Evolutionary conservation across 371 early-diverging fungal genomes (phyloP), one percentile per base, ranked within the genome.

Genomic region (Vairimorpha necatrix): DNA sequence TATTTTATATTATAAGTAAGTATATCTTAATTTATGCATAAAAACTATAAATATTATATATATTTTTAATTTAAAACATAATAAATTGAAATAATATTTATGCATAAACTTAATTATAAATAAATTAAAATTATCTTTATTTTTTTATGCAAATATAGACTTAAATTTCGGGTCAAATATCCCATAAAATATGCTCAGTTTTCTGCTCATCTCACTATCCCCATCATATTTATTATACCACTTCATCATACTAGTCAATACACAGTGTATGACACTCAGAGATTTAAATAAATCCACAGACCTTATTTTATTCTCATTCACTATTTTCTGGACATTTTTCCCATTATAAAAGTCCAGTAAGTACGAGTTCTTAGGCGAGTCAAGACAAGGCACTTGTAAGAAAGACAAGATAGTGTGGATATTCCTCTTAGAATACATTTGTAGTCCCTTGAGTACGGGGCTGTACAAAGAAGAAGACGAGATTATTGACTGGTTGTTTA

Each of bases 291-390:
- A 75, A 67, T 82, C 80, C 38, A 78, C 81, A 32, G 63, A 72
- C 42, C 77, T 71, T 33, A 83, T 68, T 3, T 68, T 54, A 39
- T 77, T 85, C 1, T 69, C 62, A n/a, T 67, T 72, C 13, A 66
- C 39, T 26, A 83, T 78, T 16, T 62, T 46, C n/a, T 53, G 36
- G 14, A 63, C 65, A 4, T 34, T 73, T 42, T 74, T 80, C 36
- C 79, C 75, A 7, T 9, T 34, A 72, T 78, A 85, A 69, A 82
- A 85, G 47, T 80, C 76, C 24, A 80, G 61, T 42, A 83, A 72
- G 68, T 85, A 85, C 3, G 75, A 72, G 67, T 81, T 85, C 67
- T 83, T 83, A 22, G 39, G 13, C 18, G 22, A 56, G 30, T 75
- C 61, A 2, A 38, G 20, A 20, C 69, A 42, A 24, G 20, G n/a